Evolutionary conservation across 75 land plant genomes (phyloP).

Genomic region (Sequoiadendron giganteum): DNA sequence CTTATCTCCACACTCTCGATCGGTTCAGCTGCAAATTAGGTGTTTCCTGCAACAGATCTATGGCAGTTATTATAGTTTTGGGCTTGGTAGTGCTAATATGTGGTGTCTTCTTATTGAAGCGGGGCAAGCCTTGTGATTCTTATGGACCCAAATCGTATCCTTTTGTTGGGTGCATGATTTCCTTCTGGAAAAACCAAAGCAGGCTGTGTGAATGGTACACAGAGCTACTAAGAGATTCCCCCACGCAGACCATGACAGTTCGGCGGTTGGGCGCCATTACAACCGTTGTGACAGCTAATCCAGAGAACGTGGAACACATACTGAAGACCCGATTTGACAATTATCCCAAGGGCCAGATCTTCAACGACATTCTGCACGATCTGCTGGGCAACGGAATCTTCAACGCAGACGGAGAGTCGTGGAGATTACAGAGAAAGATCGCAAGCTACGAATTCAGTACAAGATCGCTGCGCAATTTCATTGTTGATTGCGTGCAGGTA

Average conservation of each 20-base stretch:
- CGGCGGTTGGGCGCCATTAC: conserved; percentile 33
- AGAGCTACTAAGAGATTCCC: conserved; percentile 37
- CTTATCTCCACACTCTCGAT: not conserved
- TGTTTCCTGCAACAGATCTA: not conserved
- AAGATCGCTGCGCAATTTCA: conserved; percentile 34
- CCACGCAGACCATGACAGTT: conserved; percentile 39
- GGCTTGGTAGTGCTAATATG: not conserved
- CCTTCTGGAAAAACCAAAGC: conserved; percentile 43
- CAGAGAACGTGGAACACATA: conserved; percentile 70
- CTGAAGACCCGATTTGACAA: conserved; percentile 61
- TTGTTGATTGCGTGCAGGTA: conserved; percentile 10
- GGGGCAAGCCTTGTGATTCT: not conserved
- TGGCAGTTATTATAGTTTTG: not conserved
- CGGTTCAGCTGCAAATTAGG: not conserved
- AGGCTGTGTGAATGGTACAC: conserved; percentile 54
- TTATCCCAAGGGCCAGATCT: conserved; percentile 70
- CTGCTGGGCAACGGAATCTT: conserved; percentile 76
- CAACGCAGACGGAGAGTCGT: conserved; percentile 69
- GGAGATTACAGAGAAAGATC: conserved; percentile 62
- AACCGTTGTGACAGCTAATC: conserved; percentile 63
- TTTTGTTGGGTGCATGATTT: conserved; percentile 31
- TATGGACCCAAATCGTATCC: conserved; percentile 24
- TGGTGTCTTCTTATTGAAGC: not conserved
- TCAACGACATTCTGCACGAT: conserved; percentile 68
- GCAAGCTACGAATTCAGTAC: conserved; percentile 64